Evolutionary conservation across 345 rosid species (phyloP).

Genomic region (Corchorus olitorius): DNA sequence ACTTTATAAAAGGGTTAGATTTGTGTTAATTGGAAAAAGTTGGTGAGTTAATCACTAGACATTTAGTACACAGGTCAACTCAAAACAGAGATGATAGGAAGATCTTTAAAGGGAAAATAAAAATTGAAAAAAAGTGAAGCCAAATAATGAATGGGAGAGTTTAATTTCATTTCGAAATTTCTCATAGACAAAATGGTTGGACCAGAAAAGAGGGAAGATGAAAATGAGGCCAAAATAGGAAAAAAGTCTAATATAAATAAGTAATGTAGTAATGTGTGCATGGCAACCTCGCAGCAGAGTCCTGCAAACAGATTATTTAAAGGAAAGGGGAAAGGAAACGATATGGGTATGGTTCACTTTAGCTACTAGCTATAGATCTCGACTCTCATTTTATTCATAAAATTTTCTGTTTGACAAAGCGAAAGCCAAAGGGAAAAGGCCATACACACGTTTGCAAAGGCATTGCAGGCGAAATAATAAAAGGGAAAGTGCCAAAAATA

Average conservation of each 20-base stretch:
- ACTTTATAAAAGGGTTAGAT: too few relatives aligned
- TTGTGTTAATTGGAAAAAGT: too few relatives aligned
- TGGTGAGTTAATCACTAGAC: too few relatives aligned
- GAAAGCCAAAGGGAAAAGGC: neutral
- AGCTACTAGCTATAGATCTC: too few relatives aligned
- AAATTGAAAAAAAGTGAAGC: neutral
- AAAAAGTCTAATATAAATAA: neutral
- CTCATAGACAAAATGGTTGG: slow-evolving; percentile 3
- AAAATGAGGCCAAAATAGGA: slow-evolving; percentile 1
- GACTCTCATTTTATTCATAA: neutral
- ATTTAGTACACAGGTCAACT: too few relatives aligned
- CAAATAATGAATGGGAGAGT: neutral
- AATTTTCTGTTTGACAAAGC: neutral
- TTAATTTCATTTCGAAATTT: neutral
- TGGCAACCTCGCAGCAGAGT: too few relatives aligned
- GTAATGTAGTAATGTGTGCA: neutral
- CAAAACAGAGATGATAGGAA: too few relatives aligned
- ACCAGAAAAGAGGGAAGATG: neutral
- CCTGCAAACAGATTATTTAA: neutral
- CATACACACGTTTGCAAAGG: neutral
- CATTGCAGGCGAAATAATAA: neutral
- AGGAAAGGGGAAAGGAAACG: neutral
- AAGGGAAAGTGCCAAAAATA: neutral
- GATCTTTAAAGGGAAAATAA: too few relatives aligned
- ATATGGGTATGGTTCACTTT: neutral